Conservation (phyloP, 148 eudicot species). For the Amaranthus hypochondriacus region DNA sequence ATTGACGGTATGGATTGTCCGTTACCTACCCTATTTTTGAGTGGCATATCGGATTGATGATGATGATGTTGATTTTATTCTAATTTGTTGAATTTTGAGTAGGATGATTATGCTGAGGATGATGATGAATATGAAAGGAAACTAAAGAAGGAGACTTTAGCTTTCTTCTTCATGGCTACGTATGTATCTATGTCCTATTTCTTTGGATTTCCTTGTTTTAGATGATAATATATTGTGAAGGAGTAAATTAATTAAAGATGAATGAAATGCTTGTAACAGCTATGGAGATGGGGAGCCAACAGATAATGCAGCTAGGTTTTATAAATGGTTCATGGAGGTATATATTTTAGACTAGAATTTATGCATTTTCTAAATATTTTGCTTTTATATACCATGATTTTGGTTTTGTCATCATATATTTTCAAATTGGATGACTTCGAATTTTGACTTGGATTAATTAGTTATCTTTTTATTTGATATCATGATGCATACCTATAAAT, state of each 20-base stretch:
- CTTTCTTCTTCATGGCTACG: slow-evolving; percentile 91
- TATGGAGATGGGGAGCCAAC: slow-evolving; percentile 99
- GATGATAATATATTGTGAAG: no score
- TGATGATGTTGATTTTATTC: background rate
- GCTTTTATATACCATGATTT: no score
- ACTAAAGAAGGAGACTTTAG: slow-evolving; percentile 71
- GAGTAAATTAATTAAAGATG: no score
- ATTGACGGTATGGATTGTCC: no score
- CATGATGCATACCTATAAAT: slow-evolving; percentile 2
- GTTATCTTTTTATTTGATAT: slow-evolving; percentile 6
- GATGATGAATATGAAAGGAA: slow-evolving; percentile 88
- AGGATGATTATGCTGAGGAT: slow-evolving; percentile 93
- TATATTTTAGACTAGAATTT: background rate
- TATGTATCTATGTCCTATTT: slow-evolving; percentile 30
- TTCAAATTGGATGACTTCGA: background rate
- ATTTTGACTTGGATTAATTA: background rate
- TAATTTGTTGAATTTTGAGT: slow-evolving; percentile 1
- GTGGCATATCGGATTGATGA: no score
- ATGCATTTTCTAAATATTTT: background rate
- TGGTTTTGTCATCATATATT: background rate
- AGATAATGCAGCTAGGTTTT: slow-evolving; percentile 91
- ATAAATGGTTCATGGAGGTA: slow-evolving; percentile 93
- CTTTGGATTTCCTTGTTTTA: background rate
- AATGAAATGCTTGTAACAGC: slow-evolving; percentile 36
- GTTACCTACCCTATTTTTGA: no score